phyloP scores from a whole-genome alignment of 768 basidiomycete species.

The Lactarius hatsudake region DNA sequence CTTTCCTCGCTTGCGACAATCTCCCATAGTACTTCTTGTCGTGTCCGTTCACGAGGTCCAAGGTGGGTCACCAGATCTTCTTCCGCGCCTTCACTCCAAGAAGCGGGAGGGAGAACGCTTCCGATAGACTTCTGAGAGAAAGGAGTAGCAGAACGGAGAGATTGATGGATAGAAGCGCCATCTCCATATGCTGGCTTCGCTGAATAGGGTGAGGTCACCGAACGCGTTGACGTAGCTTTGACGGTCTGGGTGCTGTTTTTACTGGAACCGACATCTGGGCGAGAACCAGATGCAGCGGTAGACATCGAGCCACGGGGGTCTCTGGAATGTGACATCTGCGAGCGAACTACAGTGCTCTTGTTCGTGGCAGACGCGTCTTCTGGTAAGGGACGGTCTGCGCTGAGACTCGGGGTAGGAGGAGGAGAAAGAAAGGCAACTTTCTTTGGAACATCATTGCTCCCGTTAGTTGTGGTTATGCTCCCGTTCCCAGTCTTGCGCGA shows the following conservation, averaged over 20 bases:
- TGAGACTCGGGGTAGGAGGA: slow-evolving; percentile 61
- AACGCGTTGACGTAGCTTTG: slow-evolving; percentile 57
- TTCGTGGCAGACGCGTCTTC: slow-evolving; percentile 42
- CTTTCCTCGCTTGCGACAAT: slow-evolving; percentile 96
- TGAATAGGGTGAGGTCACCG: slow-evolving; percentile 60
- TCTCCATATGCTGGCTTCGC: slow-evolving; percentile 43
- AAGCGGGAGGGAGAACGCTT: slow-evolving; percentile 71
- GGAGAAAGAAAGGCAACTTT: slow-evolving; percentile 88
- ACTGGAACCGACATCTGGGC: slow-evolving; percentile 52
- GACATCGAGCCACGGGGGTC: slow-evolving; percentile 67
- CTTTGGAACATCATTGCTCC: slow-evolving; percentile 58
- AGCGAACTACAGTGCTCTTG: slow-evolving; percentile 74
- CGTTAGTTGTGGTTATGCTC: slow-evolving; percentile 32
- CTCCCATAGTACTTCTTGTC: slow-evolving; percentile 96
- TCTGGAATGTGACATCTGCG: slow-evolving; percentile 70
- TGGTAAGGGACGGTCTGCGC: slow-evolving; percentile 49
- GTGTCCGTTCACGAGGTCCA: slow-evolving; percentile 89
- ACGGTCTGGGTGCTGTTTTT: slow-evolving; percentile 45
- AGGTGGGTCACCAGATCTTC: slow-evolving; percentile 91
- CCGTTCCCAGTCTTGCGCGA: slow-evolving; percentile 43
- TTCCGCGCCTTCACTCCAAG: slow-evolving; percentile 94
- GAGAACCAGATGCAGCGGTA: slow-evolving; percentile 58
- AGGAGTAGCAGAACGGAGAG: slow-evolving; percentile 76
- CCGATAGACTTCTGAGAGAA: slow-evolving; percentile 73
- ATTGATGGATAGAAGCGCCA: slow-evolving; percentile 52